A percentile compares a stretch with the other conserved stretches of the same genome.
These are phyloP conservation scores for Andrographis paniculata DNA, from an alignment of 305 asterid genomes.

Conservation along the genomic window DNA sequence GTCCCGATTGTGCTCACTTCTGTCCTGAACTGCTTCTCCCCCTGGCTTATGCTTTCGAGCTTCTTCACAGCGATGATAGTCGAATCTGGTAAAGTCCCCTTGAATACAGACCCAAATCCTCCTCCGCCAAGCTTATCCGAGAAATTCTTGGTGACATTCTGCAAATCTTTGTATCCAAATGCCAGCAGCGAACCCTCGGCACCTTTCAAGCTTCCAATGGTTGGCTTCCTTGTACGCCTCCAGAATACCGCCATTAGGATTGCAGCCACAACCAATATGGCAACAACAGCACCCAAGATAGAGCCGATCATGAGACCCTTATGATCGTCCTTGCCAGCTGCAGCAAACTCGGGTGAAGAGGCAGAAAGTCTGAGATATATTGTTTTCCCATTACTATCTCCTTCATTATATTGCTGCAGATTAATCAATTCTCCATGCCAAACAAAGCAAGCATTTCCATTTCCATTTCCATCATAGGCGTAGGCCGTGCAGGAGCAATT, in stretches of 20 bases:
- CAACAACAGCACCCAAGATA: slow-evolving; percentile 27
- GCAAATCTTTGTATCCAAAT: slow-evolving; percentile 44
- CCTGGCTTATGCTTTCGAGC: slow-evolving; percentile 9
- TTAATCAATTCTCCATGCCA: slow-evolving; percentile 30
- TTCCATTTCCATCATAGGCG: slow-evolving; percentile 20
- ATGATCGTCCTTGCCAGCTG: slow-evolving; percentile 7
- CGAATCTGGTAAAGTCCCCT: slow-evolving; percentile 14
- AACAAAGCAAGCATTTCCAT: slow-evolving; percentile 22
- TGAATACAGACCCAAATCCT: slow-evolving; percentile 51
- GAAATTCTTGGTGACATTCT: slow-evolving; percentile 39
- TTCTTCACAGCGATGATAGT: slow-evolving; percentile 1
- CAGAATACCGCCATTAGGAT: slow-evolving; percentile 20
- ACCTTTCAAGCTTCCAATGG: slow-evolving; percentile 20
- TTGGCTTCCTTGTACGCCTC: slow-evolving; percentile 18
- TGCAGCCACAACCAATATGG: slow-evolving; percentile 17
- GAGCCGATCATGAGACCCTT: slow-evolving; percentile 27
- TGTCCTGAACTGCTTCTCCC: slow-evolving; percentile 8
- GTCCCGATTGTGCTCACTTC: slow-evolving; percentile 9
- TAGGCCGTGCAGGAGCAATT: slow-evolving; percentile 53
- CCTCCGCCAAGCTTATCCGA: slow-evolving; percentile 48
- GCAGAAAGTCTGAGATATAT: slow-evolving; percentile 27
- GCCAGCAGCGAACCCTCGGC: slow-evolving; percentile 42
- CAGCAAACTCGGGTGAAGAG: slow-evolving; percentile 36
- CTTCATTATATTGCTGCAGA: slow-evolving; percentile 21
- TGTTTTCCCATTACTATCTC: slow-evolving; percentile 24